Evolutionary conservation across 371 early-diverging fungal species (phyloP).

Genomic region (Mucor piriformis): DNA sequence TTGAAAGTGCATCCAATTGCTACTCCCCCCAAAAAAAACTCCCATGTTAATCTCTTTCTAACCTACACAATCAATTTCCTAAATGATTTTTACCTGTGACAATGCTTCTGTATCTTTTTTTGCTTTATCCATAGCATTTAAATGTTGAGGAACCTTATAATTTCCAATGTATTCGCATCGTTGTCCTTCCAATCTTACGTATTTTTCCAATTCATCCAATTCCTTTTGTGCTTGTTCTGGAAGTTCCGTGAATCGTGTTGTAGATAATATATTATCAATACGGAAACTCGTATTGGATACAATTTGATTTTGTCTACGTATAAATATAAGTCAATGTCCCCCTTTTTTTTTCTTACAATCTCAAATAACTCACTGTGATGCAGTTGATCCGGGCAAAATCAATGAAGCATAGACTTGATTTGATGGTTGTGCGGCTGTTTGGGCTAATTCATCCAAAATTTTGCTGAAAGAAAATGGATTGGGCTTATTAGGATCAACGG

Average conservation of each 20-base stretch:
- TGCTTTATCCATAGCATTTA: slow-evolving; percentile 27
- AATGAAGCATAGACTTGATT: slow-evolving; percentile 35
- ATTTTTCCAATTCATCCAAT: slow-evolving; percentile 42
- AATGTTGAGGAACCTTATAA: slow-evolving; percentile 35
- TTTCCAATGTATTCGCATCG: slow-evolving; percentile 42
- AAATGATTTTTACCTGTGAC: slow-evolving; percentile 28
- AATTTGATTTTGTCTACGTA: slow-evolving; percentile 37
- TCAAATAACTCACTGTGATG: slow-evolving; percentile 34
- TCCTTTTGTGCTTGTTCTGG: slow-evolving; percentile 51
- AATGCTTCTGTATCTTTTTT: slow-evolving; percentile 32
- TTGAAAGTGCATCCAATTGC: slow-evolving; percentile 44
- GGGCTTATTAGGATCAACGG: slow-evolving; percentile 20
- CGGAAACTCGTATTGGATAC: slow-evolving; percentile 46
- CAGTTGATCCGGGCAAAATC: slow-evolving; percentile 28
- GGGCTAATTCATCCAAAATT: slow-evolving; percentile 33
- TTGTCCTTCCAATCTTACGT: slow-evolving; percentile 43
- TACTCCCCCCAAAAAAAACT: slow-evolving; percentile 16
- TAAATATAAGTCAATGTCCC: neutral
- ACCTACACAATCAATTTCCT: neutral
- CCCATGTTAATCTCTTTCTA: neutral
- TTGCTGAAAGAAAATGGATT: slow-evolving; percentile 39
- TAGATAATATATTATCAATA: slow-evolving; percentile 43
- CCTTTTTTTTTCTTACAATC: neutral
- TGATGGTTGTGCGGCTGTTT: slow-evolving; percentile 33
- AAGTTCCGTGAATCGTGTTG: slow-evolving; percentile 44